Base-by-base conservation (phyloP, 441 rosid species). In the Jatropha multifida region DNA sequence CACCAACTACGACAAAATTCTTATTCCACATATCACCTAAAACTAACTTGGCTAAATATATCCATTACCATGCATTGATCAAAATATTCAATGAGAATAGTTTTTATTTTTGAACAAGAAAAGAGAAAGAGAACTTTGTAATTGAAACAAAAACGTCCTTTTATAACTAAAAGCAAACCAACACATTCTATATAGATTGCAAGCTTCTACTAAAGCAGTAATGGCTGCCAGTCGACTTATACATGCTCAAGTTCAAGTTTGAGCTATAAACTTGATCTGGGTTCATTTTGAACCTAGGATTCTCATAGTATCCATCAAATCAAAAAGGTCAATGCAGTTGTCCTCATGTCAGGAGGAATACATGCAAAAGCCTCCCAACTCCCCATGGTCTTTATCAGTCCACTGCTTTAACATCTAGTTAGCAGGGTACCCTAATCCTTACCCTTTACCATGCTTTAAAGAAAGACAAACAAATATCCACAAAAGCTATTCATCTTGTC, bases 301-400 rank as follows among this genome's bases (percentile, higher is more conserved):
- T 71, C 32, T 56, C 15, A 27, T 18, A 37, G 60, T 6, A 18
- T 59, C 23, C 58, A 41, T 14, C 56, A 17, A 15, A 13, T 41
- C 46, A 9, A 40, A 48, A 60, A 51, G 18, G 37, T 40, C 60
- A 46, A 62, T 38, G 20, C 20, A 38, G 46, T 15, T 63, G 48
- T 15, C 10, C 48, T 73, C 18, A 4, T 37, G 46, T 15, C 15
- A 14, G 12, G 23, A 46, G 14, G 7, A 38, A 12, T 14, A 38
- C 4, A 51, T 40, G 49, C 48, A 54, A 40, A 74, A 63, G 49
- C 49, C 76, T 51, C 51, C 62, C 37, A 51, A 63, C 9, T 52
- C 52, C n/a, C 49, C 64, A 73, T 8, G 11, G 26, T 72, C 66
- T 44, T 42, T 26, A 41, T 44, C 5, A 63, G 4, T n/a, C 51